These are phyloP conservation scores for Chytridium lagenaria DNA, from an alignment of 371 early-diverging fungal genomes.

Conservation along the genomic window DNA sequence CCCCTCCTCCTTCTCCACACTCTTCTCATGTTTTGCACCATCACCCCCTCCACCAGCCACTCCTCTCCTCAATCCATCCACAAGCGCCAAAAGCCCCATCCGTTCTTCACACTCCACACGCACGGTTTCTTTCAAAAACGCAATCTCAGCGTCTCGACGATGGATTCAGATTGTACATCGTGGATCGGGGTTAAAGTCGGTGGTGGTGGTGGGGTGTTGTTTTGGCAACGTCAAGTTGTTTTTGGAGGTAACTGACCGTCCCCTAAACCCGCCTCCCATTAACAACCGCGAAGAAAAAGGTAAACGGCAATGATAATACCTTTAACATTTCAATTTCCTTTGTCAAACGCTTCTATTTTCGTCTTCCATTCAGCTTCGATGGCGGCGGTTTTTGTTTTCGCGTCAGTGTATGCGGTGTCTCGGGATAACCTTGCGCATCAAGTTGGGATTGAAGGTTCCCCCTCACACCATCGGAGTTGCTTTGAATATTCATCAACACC, in stretches of 20 bases:
- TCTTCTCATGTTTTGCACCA: neutral
- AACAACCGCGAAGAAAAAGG: too few species aligned
- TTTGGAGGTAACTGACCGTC: too few species aligned
- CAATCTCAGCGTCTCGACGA: slow-evolving; percentile 51
- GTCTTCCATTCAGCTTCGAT: neutral
- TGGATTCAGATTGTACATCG: slow-evolving; percentile 28
- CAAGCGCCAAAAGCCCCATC: slow-evolving; percentile 49
- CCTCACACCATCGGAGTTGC: neutral
- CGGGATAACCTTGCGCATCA: slow-evolving; percentile 4
- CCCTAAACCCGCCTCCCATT: too few species aligned
- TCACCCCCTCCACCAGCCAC: neutral
- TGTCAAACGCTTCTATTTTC: neutral
- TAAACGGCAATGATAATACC: too few species aligned
- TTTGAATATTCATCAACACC: too few species aligned
- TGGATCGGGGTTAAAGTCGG: too few species aligned
- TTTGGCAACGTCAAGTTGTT: too few species aligned
- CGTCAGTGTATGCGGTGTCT: neutral
- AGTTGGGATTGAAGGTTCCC: neutral
- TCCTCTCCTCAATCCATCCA: slow-evolving; percentile 34
- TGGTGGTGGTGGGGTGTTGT: neutral
- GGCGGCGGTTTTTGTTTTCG: neutral
- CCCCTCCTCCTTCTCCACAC: neutral
- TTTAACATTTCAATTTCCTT: neutral
- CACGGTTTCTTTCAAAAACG: slow-evolving; percentile 57
- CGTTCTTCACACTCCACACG: slow-evolving; percentile 61